These are phyloP conservation scores for Puccinia horiana DNA, from an alignment of 1,284 basidiomycete species.

Conservation along the genomic window DNA sequence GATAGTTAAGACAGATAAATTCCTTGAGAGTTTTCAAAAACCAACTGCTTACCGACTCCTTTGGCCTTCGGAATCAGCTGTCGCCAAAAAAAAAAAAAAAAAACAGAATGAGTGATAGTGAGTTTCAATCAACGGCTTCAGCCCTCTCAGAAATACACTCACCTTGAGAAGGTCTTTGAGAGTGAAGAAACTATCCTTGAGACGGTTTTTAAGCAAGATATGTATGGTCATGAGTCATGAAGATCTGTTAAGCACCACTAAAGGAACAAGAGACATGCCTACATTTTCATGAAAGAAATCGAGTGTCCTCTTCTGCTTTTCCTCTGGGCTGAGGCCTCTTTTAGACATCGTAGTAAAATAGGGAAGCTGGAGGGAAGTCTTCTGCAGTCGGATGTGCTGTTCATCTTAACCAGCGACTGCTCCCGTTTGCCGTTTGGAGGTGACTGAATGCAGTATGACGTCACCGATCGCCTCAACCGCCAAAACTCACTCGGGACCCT, in stretches of 20 bases:
- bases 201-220: not conserved
- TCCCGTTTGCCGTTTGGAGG: not conserved
- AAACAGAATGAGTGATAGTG: not conserved
- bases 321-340: constrained; percentile 39
- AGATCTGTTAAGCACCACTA: not conserved
- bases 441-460: not conserved
- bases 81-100: not conserved
- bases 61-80: constrained; percentile 44
- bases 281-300: constrained; percentile 44
- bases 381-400: not conserved
- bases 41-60: constrained; percentile 36
- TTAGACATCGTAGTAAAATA: constrained; percentile 27
- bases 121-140: not conserved
- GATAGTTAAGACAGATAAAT: not conserved
- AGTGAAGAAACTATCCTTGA: constrained; percentile 39
- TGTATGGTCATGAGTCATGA: not conserved
- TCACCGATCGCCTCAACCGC: not conserved
- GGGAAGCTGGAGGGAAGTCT: not conserved
- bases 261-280: not conserved
- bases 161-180: constrained; percentile 46
- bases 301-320: constrained; percentile 24
- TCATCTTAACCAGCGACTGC: not conserved
- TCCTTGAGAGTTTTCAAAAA: not conserved
- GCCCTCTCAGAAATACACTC: not conserved
- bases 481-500: not conserved